These are phyloP conservation scores for Medicago ruthenica DNA, from an alignment of 306 rosid genomes.

Conservation along the genomic window DNA sequence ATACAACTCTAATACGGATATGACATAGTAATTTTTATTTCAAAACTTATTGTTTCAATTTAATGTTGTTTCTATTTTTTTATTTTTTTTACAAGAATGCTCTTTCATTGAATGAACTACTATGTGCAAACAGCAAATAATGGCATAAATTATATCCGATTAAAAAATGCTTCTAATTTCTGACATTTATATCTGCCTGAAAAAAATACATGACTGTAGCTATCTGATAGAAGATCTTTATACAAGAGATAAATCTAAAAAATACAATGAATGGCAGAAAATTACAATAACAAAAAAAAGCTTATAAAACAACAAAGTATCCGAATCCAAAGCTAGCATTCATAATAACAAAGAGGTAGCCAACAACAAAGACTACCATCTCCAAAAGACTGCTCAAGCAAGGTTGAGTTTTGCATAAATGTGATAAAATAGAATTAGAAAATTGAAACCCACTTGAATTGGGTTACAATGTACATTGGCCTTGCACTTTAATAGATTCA, in stretches of 20 bases:
- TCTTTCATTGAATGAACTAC: too few relatives aligned
- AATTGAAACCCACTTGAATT: constrained; percentile 23
- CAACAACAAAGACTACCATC: constrained; percentile 29
- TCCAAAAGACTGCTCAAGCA: constrained; percentile 16
- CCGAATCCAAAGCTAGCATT: constrained; percentile 29
- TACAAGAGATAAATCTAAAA: constrained; percentile 18
- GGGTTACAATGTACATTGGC: constrained; percentile 44
- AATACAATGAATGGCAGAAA: constrained; percentile 10
- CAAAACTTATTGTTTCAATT: too few relatives aligned
- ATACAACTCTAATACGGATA: too few relatives aligned
- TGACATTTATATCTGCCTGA: neutral
- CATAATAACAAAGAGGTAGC: constrained; percentile 2
- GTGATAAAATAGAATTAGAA: constrained; percentile 33
- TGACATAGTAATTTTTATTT: too few relatives aligned
- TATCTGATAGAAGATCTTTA: constrained; percentile 22
- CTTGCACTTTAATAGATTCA: constrained; percentile 35
- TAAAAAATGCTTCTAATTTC: neutral
- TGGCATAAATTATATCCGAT: neutral
- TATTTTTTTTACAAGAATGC: too few relatives aligned
- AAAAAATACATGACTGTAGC: neutral
- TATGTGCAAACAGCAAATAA: too few relatives aligned
- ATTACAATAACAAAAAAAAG: neutral
- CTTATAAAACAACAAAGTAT: neutral
- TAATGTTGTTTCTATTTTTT: too few relatives aligned
- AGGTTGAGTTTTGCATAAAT: constrained; percentile 29